Evolutionary conservation across 1,284 basidiomycete species (phyloP), one percentile per base, ranked within the genome.

Genomic region (Irpex sp.): DNA sequence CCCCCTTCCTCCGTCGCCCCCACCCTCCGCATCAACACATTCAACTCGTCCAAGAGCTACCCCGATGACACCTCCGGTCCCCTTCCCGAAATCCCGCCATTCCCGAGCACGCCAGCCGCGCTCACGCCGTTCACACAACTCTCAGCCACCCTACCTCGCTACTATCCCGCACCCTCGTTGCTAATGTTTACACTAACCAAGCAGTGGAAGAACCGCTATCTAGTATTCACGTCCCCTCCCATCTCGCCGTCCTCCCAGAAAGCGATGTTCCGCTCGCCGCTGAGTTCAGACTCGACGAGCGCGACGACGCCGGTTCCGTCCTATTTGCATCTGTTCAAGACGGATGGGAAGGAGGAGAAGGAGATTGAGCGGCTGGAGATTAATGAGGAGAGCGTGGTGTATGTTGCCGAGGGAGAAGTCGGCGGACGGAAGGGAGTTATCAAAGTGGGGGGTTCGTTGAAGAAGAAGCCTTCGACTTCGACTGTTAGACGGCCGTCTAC

Each of bases 311-410:
- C 64, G 3, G 50, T 53, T 75, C 73, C 79, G 46, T 88, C 84
- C 7, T 86, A 89, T 71, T 75, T 92, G 36, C 90, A 92, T 71
- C 71, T 92, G 37, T 92, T 92, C 78, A 90, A 90, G 70, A 78
- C 80, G 8, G 69, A 79, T 1, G 75, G 77, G 4, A 71, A 78
- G 9, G 84, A 87, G 17, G 89, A 90, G 61, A 82, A 77, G 55
- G 90, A 92, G 72, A 65, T 90, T 5, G 89, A 92, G 71, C 78
- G 90, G 53, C 72, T 92, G 35, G 85, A 87, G 70, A 89, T 92
- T 66, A 87, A 87, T 62, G 88, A 90, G 68, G 83, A 88, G 51
- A 90, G 86, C 57, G 85, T 88, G 54, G 86, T 89, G 5, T 91
- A 86, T 67, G 82, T 92, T 21, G 81, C 89, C 0, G 89, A 92